Conservation (phyloP, 2,329 filamentous ascomycete species). For the Cytospora piceae region DNA sequence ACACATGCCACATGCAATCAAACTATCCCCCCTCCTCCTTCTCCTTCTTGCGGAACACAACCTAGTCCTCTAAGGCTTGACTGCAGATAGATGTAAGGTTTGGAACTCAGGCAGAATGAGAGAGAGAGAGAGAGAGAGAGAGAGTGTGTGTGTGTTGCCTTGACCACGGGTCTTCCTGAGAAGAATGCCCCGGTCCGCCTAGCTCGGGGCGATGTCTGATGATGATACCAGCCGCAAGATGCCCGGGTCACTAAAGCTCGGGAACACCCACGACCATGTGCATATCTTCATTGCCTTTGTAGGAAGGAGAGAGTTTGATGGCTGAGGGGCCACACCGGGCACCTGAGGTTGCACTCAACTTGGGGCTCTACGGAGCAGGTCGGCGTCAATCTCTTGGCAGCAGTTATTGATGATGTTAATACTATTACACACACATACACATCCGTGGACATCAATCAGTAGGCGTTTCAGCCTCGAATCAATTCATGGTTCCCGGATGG, state of each 20-base stretch:
- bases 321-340: too few species aligned
- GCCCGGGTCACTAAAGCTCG: not conserved
- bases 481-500: too few species aligned
- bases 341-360: not conserved
- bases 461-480: too few species aligned
- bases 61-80: not conserved
- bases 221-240: not conserved
- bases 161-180: not conserved
- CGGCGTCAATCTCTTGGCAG: not conserved
- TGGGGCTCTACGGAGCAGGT: not conserved
- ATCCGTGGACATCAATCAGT: too few species aligned
- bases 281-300: not conserved
- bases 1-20: too few species aligned
- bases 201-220: not conserved
- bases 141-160: not conserved
- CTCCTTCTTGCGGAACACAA: too few species aligned
- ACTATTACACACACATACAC: too few species aligned
- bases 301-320: slow-evolving; percentile 4
- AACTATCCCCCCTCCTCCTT: too few species aligned
- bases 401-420: too few species aligned
- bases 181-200: not conserved
- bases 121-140: not conserved
- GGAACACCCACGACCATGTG: not conserved
- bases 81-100: not conserved
- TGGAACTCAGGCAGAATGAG: not conserved